A percentile compares a stretch with the other conserved stretches of the same genome.
These are phyloP conservation scores for Fusarium torreyae DNA, from an alignment of 2,329 filamentous ascomycete species.

Conservation along the genomic window DNA sequence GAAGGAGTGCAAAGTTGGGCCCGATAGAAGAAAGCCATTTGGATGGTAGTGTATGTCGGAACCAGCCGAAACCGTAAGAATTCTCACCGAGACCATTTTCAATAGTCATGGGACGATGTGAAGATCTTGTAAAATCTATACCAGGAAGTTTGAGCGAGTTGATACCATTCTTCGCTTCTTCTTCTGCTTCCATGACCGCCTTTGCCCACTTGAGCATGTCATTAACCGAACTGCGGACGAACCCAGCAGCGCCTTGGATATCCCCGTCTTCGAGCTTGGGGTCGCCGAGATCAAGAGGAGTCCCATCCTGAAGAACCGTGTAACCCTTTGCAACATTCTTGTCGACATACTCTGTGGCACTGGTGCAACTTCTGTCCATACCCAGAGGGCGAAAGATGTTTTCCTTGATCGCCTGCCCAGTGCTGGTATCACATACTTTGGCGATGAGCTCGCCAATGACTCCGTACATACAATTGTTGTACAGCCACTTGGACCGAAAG, in stretches of 20 bases:
- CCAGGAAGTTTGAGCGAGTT: background rate
- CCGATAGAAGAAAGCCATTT: constrained; percentile 7
- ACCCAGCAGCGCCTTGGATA: background rate
- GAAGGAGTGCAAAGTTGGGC: constrained; percentile 3
- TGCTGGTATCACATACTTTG: background rate
- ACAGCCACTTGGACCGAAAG: constrained; percentile 1
- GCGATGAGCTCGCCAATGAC: constrained; percentile 5
- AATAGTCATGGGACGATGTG: background rate
- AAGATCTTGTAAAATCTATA: background rate
- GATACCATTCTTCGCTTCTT: background rate
- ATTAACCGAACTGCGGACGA: constrained; percentile 2
- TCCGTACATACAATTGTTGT: constrained; percentile 4
- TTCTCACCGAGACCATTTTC: constrained; percentile 3
- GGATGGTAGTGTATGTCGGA: background rate
- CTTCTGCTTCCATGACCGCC: background rate
- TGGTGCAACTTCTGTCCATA: background rate
- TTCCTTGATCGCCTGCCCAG: background rate
- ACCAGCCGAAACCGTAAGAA: constrained; percentile 2
- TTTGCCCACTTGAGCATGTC: constrained; percentile 10
- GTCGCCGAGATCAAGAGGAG: background rate
- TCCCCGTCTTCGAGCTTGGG: constrained; percentile 1
- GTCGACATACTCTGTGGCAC: background rate
- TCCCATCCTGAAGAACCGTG: background rate
- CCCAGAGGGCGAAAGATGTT: background rate
- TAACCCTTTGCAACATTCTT: background rate